phyloP scores from a whole-genome alignment of 192 early-diverging fungal genomes.

The Coemansia sp. region DNA sequence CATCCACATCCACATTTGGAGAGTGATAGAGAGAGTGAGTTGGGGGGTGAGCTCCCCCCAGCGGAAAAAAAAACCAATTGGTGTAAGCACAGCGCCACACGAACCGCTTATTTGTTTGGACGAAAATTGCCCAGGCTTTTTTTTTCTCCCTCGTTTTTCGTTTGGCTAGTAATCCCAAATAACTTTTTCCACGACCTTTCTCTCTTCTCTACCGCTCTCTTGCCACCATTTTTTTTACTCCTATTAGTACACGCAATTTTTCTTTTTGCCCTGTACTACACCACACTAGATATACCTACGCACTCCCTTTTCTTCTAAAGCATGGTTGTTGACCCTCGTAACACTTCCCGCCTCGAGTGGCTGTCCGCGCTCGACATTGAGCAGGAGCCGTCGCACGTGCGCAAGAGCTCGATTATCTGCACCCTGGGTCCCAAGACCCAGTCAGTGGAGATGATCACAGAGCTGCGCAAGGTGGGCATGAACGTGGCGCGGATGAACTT shows the following conservation, averaged over 20 bases:
- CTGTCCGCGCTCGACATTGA: slow-evolving; percentile 66
- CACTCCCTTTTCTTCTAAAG: background rate
- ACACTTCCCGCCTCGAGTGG: slow-evolving; percentile 74
- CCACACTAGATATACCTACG: slow-evolving; percentile 1
- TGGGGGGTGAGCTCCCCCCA: background rate
- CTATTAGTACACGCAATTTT: slow-evolving; percentile 10
- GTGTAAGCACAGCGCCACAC: slow-evolving; percentile 1
- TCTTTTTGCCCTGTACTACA: slow-evolving; percentile 2
- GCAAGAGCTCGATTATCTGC: slow-evolving; percentile 84
- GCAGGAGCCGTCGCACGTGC: slow-evolving; percentile 57
- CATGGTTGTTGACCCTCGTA: slow-evolving; percentile 55
- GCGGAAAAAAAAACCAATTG: background rate
- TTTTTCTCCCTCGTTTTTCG: background rate
- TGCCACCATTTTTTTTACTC: background rate
- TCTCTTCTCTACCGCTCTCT: background rate
- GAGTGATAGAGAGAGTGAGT: background rate
- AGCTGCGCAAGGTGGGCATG: slow-evolving; percentile 75
- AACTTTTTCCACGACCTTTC: slow-evolving; percentile 3
- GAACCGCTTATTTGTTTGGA: background rate
- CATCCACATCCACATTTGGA: background rate
- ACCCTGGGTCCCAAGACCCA: slow-evolving; percentile 82
- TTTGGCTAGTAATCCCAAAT: background rate
- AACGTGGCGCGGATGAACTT: slow-evolving; percentile 84
- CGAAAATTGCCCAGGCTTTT: background rate
- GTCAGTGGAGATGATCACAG: slow-evolving; percentile 67